phyloP scores from a whole-genome alignment of 768 basidiomycete genomes.

The Amanita molliuscula region DNA sequence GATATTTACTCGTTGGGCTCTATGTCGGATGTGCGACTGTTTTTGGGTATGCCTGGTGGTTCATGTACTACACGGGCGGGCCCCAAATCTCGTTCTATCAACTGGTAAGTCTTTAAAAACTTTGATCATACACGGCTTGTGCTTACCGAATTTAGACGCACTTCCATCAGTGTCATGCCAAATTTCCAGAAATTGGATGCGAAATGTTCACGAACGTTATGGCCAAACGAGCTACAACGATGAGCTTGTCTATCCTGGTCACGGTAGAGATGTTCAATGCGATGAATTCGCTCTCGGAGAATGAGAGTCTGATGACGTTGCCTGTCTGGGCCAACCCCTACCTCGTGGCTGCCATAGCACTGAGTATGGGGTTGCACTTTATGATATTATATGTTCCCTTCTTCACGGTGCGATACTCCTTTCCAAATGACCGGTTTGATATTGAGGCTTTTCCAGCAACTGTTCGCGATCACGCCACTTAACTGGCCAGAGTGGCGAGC shows the following conservation, averaged over 20 bases:
- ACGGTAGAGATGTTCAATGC: constrained; percentile 97
- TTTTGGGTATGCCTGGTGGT: constrained; percentile 99
- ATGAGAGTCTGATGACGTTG: constrained; percentile 81
- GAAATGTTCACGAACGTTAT: constrained; percentile 89
- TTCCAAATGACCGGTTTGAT: not conserved
- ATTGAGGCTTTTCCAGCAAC: constrained; percentile 30
- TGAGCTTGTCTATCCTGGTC: constrained; percentile 93
- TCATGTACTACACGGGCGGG: constrained; percentile 80
- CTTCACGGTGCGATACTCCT: constrained; percentile 62
- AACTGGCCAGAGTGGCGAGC: constrained; percentile 96
- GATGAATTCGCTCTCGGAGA: constrained; percentile 97
- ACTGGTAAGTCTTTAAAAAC: constrained; percentile 46
- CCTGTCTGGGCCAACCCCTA: constrained; percentile 94
- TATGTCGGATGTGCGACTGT: constrained; percentile 96
- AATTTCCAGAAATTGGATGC: constrained; percentile 89
- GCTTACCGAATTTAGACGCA: constrained; percentile 53
- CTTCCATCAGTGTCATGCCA: constrained; percentile 82
- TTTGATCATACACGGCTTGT: not conserved
- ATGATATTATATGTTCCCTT: constrained; percentile 96
- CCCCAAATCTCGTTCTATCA: constrained; percentile 93
- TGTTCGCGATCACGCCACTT: constrained; percentile 89
- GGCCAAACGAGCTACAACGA: constrained; percentile 84
- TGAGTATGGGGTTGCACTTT: constrained; percentile 91
- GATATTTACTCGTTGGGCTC: constrained; percentile 86
- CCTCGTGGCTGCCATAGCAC: constrained; percentile 77